phyloP scores from a whole-genome alignment of 2,329 filamentous ascomycete genomes.

The Chalaropsis thielavioides region DNA sequence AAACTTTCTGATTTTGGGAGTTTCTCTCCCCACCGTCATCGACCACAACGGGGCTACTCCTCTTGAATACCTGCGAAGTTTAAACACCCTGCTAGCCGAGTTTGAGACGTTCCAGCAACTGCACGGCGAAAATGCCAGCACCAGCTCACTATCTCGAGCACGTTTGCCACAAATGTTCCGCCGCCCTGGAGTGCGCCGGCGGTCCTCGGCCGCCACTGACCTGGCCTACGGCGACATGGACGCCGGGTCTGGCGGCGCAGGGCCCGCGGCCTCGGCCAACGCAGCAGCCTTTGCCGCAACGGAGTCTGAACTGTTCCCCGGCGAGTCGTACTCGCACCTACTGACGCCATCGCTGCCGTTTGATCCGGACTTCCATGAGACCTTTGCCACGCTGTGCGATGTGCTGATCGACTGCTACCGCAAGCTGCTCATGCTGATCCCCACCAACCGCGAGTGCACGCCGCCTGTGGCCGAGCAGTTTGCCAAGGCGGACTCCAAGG shows the following conservation, averaged over 20 bases:
- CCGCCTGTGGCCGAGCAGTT: slow-evolving; percentile 68
- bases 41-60: slow-evolving; percentile 72
- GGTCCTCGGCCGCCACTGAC: slow-evolving; percentile 34
- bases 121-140: slow-evolving; percentile 61
- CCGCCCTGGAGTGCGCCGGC: slow-evolving; percentile 41
- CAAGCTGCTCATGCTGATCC: slow-evolving; percentile 58
- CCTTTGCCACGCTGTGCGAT: slow-evolving; percentile 89
- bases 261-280: slow-evolving; percentile 24
- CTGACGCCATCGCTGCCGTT: slow-evolving; percentile 89
- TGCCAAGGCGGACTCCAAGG: slow-evolving; percentile 68
- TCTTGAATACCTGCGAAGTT: slow-evolving; percentile 70
- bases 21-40: slow-evolving; percentile 77
- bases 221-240: slow-evolving; percentile 24
- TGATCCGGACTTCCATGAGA: slow-evolving; percentile 93
- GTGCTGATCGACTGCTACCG: slow-evolving; percentile 87
- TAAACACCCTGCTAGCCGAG: slow-evolving; percentile 74
- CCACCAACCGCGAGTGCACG: slow-evolving; percentile 58
- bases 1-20: slow-evolving; percentile 82
- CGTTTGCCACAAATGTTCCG: slow-evolving; percentile 76
- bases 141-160: slow-evolving; percentile 58
- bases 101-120: slow-evolving; percentile 89
- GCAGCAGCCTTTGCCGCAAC: slow-evolving; percentile 45
- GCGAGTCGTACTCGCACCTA: slow-evolving; percentile 77
- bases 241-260: slow-evolving; percentile 22
- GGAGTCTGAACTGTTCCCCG: slow-evolving; percentile 54